Conservation (phyloP, 2,329 filamentous ascomycete genomes). For the Volutella citrinella region DNA sequence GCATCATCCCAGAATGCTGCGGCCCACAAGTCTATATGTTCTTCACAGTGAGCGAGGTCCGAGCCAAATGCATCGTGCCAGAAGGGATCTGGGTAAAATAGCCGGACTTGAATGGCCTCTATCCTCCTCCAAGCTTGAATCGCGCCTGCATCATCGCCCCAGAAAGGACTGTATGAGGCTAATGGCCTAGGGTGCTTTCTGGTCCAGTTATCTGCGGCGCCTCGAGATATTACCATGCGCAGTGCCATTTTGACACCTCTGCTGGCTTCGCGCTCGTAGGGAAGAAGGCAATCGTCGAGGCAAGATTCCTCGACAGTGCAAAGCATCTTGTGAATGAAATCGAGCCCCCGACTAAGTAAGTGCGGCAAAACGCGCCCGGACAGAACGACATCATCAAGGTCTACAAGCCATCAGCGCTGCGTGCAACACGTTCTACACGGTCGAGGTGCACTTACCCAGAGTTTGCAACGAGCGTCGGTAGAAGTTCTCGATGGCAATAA, state of each 20-base stretch:
- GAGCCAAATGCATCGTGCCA: conserved; percentile 5
- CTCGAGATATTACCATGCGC: conserved; percentile 11
- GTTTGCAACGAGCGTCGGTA: conserved; percentile 7
- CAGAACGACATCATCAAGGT: not conserved
- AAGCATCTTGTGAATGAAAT: conserved; percentile 7
- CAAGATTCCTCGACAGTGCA: not conserved
- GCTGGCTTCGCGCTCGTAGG: not conserved
- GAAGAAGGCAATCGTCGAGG: conserved; percentile 2
- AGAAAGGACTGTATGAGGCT: conserved; percentile 9
- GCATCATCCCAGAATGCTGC: conserved; percentile 10
- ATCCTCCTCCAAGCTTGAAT: conserved; percentile 7
- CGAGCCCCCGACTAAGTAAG: conserved; percentile 7
- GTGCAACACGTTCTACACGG: no score
- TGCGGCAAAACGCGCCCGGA: conserved; percentile 9
- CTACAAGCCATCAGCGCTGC: no score
- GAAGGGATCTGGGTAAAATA: not conserved
- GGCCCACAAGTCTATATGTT: conserved; percentile 10
- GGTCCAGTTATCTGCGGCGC: conserved; percentile 7
- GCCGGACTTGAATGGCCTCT: conserved; percentile 1
- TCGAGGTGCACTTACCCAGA: conserved; percentile 1
- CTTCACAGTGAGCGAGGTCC: conserved; percentile 3
- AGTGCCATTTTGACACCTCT: conserved; percentile 1
- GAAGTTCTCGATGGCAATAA: conserved; percentile 6
- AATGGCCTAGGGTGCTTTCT: not conserved
- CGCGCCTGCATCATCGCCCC: not conserved